phyloP scores from a whole-genome alignment of 106 monocot genomes.

The Dioscorea zingiberensis region DNA sequence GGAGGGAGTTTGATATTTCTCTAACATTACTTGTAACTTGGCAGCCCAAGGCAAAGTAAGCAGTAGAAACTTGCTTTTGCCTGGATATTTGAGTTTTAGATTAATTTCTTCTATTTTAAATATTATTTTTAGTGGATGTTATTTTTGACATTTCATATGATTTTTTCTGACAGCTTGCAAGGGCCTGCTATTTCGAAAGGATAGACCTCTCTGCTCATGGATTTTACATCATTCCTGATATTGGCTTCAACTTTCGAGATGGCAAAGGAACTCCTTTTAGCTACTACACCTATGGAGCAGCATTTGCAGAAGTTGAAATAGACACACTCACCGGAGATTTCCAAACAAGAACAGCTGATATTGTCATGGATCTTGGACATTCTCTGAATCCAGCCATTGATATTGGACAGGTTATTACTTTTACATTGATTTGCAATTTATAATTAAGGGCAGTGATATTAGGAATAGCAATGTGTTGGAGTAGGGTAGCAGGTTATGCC shows the following conservation, averaged over 20 bases:
- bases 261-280: slow-evolving; percentile 72
- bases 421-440: too few species aligned
- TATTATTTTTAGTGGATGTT: too few species aligned
- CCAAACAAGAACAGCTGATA: slow-evolving; percentile 58
- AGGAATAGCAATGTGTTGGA: too few species aligned
- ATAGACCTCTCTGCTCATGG: slow-evolving; percentile 97
- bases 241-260: slow-evolving; percentile 62
- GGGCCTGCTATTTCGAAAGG: slow-evolving; percentile 66
- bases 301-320: slow-evolving; percentile 95
- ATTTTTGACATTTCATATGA: too few species aligned
- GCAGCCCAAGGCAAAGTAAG: too few species aligned
- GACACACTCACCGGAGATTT: slow-evolving; percentile 95
- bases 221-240: slow-evolving; percentile 85
- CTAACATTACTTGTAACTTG: too few species aligned
- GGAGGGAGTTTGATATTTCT: too few species aligned
- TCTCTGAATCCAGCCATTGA: slow-evolving; percentile 96
- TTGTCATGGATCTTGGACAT: slow-evolving; percentile 91
- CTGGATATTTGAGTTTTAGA: too few species aligned
- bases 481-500: too few species aligned
- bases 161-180: slow-evolving; percentile 40
- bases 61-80: too few species aligned
- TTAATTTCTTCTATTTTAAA: too few species aligned
- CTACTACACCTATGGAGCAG: slow-evolving; percentile 88
- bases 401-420: slow-evolving; percentile 71
- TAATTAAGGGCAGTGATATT: too few species aligned